Evolutionary conservation across 257 asterid species (phyloP).

Genomic region (Thymus mandschuricus): DNA sequence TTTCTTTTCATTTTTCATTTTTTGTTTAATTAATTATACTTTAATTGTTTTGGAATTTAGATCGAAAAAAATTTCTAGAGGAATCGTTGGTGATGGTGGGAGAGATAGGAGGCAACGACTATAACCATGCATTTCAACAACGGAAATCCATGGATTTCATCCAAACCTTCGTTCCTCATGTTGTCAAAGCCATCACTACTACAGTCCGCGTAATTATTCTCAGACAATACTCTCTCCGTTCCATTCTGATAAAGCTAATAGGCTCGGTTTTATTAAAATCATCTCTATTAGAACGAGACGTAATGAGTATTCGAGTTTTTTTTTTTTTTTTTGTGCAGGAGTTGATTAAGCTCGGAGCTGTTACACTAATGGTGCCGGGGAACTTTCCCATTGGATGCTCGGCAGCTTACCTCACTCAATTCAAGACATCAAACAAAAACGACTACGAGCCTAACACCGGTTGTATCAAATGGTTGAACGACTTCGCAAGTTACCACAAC

Average conservation of each 20-base stretch:
- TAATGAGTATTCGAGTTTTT: no score
- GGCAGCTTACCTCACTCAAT: constrained; percentile 36
- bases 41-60: constrained; percentile 14
- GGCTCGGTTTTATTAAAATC: no score
- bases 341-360: constrained; percentile 39
- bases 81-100: constrained; percentile 39
- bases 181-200: constrained; percentile 24
- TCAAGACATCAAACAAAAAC: constrained; percentile 21
- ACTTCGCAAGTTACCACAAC: constrained; percentile 28
- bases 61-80: constrained; percentile 28
- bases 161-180: constrained; percentile 26
- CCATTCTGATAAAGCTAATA: no score
- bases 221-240: no score
- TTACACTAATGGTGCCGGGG: constrained; percentile 55
- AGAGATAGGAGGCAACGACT: constrained; percentile 55
- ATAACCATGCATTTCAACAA: constrained; percentile 29
- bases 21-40: no score
- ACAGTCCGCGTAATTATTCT: constrained; percentile 6
- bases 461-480: constrained; percentile 51
- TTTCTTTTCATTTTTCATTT: no score
- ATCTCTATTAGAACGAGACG: no score
- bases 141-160: constrained; percentile 16
- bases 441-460: constrained; percentile 48
- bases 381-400: constrained; percentile 42
- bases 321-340: constrained; percentile 22